Evolutionary conservation across 768 basidiomycete genomes (phyloP).

Genomic region (Suillus ampliporus): DNA sequence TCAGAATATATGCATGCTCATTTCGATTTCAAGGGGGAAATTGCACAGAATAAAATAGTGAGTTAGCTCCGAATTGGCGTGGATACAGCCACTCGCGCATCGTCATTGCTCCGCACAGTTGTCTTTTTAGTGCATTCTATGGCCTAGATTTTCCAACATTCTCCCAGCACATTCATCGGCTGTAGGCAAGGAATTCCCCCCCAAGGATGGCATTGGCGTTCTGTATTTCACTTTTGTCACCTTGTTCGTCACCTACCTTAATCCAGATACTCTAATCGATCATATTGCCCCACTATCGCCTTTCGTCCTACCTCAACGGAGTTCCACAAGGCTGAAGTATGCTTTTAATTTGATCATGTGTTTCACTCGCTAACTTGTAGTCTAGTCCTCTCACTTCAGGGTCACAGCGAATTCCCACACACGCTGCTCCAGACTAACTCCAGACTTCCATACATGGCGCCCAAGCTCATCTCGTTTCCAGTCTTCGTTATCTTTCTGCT

Average conservation of each 20-base stretch:
- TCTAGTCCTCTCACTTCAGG: background rate
- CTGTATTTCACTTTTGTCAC: too few species aligned
- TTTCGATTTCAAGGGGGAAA: background rate
- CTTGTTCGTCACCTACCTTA: too few species aligned
- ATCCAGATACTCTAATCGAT: background rate
- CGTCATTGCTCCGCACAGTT: too few species aligned
- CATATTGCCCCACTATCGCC: background rate
- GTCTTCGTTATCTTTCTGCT: slow-evolving; percentile 3
- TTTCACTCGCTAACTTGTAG: background rate
- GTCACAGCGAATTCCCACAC: too few species aligned
- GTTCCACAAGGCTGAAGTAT: background rate
- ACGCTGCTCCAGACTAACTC: too few species aligned
- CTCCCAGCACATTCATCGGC: background rate
- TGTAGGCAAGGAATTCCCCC: background rate
- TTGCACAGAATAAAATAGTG: background rate
- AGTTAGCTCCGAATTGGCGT: background rate
- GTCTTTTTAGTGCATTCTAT: too few species aligned
- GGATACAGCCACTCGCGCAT: background rate
- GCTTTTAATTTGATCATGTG: background rate
- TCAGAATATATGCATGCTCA: background rate
- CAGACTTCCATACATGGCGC: slow-evolving; percentile 3
- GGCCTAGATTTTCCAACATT: background rate
- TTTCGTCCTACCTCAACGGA: background rate
- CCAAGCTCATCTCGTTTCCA: slow-evolving; percentile 3
- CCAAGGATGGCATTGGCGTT: background rate